Evolutionary conservation across 257 asterid genomes (phyloP).

Genomic region (Scutellaria minor): DNA sequence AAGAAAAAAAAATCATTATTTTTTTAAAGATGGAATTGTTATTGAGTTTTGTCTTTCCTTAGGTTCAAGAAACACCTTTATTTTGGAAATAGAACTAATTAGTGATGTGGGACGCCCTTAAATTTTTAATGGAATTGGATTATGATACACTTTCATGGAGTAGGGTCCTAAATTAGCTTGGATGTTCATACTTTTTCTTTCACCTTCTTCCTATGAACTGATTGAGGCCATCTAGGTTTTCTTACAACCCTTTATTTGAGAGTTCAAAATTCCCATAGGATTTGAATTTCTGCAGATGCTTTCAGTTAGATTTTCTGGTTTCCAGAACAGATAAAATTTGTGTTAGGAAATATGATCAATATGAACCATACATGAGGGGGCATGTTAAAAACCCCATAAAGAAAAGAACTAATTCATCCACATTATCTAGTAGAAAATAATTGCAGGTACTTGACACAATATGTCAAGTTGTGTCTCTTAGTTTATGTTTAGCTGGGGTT

Average conservation of each 20-base stretch:
- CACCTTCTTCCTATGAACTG: neutral
- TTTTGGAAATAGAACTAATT: neutral
- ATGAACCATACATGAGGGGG: neutral
- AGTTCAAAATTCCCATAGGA: neutral
- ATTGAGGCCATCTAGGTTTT: constrained; percentile 9
- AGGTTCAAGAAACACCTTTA: neutral
- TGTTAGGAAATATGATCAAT: constrained; percentile 8
- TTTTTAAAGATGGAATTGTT: constrained; percentile 17
- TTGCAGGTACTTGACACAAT: neutral
- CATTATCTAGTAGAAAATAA: neutral
- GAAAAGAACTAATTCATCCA: constrained; percentile 16
- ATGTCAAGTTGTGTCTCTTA: neutral
- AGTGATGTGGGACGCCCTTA: too few species aligned
- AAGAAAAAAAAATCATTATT: neutral
- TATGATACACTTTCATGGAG: too few species aligned
- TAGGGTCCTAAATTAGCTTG: constrained; percentile 2
- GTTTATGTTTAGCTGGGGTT: constrained; percentile 8
- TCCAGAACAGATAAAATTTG: neutral
- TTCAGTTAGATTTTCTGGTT: neutral
- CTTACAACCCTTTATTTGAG: constrained; percentile 9
- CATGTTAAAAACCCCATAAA: neutral
- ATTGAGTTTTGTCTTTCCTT: constrained; percentile 10
- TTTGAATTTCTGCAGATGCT: neutral
- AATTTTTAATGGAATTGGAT: too few species aligned
- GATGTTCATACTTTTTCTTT: neutral